Conservation (phyloP, 1,284 basidiomycete species). For the Mycocalia duriaeana region DNA sequence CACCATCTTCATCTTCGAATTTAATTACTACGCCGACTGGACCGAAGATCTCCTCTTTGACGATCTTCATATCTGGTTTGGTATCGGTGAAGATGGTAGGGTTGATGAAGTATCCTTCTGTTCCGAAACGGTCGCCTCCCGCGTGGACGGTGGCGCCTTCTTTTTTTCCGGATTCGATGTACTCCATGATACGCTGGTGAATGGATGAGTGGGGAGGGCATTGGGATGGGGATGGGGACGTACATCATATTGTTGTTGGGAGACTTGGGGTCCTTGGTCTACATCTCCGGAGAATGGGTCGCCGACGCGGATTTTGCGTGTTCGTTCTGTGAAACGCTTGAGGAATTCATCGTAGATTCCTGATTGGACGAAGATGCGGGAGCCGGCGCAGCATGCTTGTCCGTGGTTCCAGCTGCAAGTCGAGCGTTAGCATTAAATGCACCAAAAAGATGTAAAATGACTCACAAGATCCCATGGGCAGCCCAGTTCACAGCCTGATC, state of each 20-base stretch:
- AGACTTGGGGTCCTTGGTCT: slow-evolving; percentile 89
- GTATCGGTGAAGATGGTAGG: slow-evolving; percentile 85
- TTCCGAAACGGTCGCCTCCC: slow-evolving; percentile 75
- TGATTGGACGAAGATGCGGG: slow-evolving; percentile 81
- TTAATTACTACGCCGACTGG: slow-evolving; percentile 74
- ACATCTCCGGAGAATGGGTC: slow-evolving; percentile 72
- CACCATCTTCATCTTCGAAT: slow-evolving; percentile 61
- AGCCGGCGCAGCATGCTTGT: slow-evolving; percentile 80
- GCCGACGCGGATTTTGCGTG: slow-evolving; percentile 51
- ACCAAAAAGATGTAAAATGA: slow-evolving; percentile 53
- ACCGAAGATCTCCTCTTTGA: slow-evolving; percentile 87
- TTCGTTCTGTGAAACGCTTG: slow-evolving; percentile 48
- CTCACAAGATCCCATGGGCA: slow-evolving; percentile 73
- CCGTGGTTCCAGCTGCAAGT: no score
- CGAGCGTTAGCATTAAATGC: no score
- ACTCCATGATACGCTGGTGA: slow-evolving; percentile 37
- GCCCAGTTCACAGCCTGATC: slow-evolving; percentile 83
- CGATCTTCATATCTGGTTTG: slow-evolving; percentile 78
- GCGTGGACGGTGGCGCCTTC: slow-evolving; percentile 76
- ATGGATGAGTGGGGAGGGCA: not conserved
- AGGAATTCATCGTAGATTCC: slow-evolving; percentile 77
- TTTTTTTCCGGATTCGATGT: slow-evolving; percentile 81
- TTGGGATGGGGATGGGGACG: slow-evolving; percentile 8
- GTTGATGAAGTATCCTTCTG: slow-evolving; percentile 68
- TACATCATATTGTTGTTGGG: slow-evolving; percentile 63